phyloP scores from a whole-genome alignment of 164 flowering plant genomes.

The Chimonanthus salicifolius region DNA sequence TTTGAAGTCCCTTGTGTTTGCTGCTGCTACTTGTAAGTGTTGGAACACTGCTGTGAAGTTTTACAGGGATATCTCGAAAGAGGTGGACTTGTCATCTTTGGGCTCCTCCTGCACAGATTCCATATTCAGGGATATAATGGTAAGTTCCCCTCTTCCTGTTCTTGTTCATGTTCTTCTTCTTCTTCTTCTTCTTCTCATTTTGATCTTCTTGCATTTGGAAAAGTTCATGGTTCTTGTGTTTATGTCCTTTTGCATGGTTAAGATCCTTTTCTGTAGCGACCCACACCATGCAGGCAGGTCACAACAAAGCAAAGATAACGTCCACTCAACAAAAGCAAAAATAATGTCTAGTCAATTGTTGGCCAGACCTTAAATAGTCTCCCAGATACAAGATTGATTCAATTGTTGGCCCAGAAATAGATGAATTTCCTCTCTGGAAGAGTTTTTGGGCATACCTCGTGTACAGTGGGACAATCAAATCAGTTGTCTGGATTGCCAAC shows the following conservation, averaged over 20 bases:
- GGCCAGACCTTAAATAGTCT: too few species aligned
- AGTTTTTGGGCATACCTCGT: neutral
- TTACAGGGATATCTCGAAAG: conserved; percentile 56
- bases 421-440: neutral
- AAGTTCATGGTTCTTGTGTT: too few species aligned
- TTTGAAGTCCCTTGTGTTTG: conserved; percentile 63
- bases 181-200: neutral
- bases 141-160: conserved; percentile 23
- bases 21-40: conserved; percentile 75
- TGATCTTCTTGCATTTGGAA: neutral
- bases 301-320: neutral
- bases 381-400: neutral
- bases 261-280: neutral
- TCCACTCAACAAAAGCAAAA: too few species aligned
- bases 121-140: conserved; percentile 53
- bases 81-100: conserved; percentile 61
- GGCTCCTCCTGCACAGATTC: conserved; percentile 69
- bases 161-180: neutral
- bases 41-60: conserved; percentile 70
- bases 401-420: neutral
- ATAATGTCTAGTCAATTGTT: too few species aligned
- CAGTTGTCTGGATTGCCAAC: neutral
- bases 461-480: neutral
- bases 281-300: neutral
- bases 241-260: neutral